Evolutionary conservation across 257 asterid genomes (phyloP).

Genomic region (Paraleonurus japonicus): DNA sequence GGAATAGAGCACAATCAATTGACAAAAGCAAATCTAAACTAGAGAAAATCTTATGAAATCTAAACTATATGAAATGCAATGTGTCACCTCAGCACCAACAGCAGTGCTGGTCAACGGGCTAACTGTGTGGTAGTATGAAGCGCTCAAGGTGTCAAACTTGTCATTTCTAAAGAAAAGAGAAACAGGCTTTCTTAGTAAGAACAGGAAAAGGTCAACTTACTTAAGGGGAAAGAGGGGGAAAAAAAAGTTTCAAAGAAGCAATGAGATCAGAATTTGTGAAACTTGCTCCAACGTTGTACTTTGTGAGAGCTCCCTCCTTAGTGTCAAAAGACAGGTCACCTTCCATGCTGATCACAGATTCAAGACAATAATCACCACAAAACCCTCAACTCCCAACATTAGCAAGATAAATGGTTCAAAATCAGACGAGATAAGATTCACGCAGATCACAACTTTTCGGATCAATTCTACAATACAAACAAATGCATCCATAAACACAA

Average conservation of each 20-base stretch:
- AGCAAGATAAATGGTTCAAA: slow-evolving; percentile 7
- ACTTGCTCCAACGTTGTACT: slow-evolving; percentile 48
- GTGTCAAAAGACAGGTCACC: slow-evolving; percentile 52
- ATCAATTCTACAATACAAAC: neutral
- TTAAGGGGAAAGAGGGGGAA: neutral
- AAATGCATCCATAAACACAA: neutral
- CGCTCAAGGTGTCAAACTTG: slow-evolving; percentile 43
- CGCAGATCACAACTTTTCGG: neutral
- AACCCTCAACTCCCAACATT: neutral
- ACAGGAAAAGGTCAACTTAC: neutral
- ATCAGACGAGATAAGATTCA: neutral
- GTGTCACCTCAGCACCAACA: slow-evolving; percentile 52
- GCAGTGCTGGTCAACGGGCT: slow-evolving; percentile 45
- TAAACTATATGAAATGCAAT: slow-evolving; percentile 50
- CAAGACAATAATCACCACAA: neutral
- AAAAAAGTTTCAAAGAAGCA: slow-evolving; percentile 35
- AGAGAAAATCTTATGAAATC: too few relatives aligned
- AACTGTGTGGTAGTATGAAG: slow-evolving; percentile 49
- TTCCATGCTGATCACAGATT: slow-evolving; percentile 24
- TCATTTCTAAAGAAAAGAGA: slow-evolving; percentile 38
- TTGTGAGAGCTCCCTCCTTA: slow-evolving; percentile 43
- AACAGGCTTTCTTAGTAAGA: neutral
- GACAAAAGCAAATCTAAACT: too few relatives aligned
- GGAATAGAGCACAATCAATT: neutral
- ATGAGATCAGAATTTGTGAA: slow-evolving; percentile 44